Base-by-base conservation (phyloP, 495 filamentous ascomycete species). In the Trichoderma orchidacearum region DNA sequence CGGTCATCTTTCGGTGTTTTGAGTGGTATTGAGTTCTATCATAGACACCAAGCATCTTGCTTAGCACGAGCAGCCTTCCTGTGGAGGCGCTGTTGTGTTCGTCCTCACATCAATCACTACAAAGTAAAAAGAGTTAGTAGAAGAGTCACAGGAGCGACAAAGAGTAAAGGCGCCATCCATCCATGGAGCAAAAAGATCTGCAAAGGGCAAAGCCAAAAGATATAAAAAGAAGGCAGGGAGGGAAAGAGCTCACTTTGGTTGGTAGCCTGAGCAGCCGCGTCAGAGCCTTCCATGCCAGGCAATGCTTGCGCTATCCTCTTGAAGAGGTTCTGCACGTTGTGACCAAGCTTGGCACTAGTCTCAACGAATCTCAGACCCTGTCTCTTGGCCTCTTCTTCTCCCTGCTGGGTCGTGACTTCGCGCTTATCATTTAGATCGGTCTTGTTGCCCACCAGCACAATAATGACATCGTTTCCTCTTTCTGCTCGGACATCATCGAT, bases 401-500 rank as follows among this genome's bases (percentile, higher is more conserved):
- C 93, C 74, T 96, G 90, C 62, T 84, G 80, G 23, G 87, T 88
- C 45, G 90, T 97, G 57, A 98, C 92, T 70, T 97, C 91, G 25
- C 93, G 82, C 78, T 95, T 97, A 67, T 98, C 93, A 66, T 89
- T 92, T 63, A 98, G 73, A 78, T 98, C 93, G 21, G 93, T 97
- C 82, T 98, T 98, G 78, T 98, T 98, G 60, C 93, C 93, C 31
- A 98, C 93, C 17, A 98, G 76, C 56, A 98, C 93, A 65, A 98
- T 96, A 61, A 98, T 98, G 36, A 98, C 93, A 67, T 98, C 93
- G 72, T 93, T 94, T 2, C 93, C 93, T 58, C 93, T 83, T 75
- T 98, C 93, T 31, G 90, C 90, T 36, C 93, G 85, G 51, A 98
- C 93, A 67, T 98, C 93, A 66, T 98, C 93, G 52, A 98, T 93